Conservation (phyloP, 495 filamentous ascomycete genomes). For the Talaromyces ruber region DNA sequence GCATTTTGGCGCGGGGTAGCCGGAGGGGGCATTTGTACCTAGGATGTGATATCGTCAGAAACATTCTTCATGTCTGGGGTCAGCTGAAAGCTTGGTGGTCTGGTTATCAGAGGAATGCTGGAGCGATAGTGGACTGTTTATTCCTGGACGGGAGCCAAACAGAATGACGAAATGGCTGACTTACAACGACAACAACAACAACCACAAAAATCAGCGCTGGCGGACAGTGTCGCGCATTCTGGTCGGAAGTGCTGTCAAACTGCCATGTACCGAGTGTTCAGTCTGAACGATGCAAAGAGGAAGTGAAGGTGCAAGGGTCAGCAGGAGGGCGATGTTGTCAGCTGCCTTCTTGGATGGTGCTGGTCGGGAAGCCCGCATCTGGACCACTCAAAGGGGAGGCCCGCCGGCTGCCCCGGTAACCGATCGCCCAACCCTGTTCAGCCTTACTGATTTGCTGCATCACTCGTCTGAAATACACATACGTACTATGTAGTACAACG, state of each 20-base stretch:
- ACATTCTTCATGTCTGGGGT: constrained; percentile 1
- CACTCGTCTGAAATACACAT: too few species aligned
- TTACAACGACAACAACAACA: constrained; percentile 1
- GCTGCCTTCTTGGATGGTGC: not conserved
- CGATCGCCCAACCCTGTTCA: not conserved
- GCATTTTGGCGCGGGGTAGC: constrained; percentile 33
- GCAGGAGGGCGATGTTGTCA: not conserved
- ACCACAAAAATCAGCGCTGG: too few species aligned
- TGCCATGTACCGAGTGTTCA: not conserved
- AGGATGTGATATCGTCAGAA: not conserved
- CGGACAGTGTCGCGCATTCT: not conserved
- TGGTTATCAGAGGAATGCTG: constrained; percentile 3
- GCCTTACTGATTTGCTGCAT: too few species aligned
- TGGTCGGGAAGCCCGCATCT: not conserved
- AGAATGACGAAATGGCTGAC: constrained; percentile 1
- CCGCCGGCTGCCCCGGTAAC: constrained; percentile 6
- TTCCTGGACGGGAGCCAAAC: not conserved
- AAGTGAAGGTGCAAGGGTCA: not conserved
- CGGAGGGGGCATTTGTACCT: constrained; percentile 34
- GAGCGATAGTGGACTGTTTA: not conserved
- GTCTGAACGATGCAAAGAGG: not conserved
- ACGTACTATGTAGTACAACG: too few species aligned
- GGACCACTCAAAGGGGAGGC: not conserved
- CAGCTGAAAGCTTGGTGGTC: not conserved
- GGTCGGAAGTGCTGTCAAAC: not conserved